Evolutionary conservation across 2,329 filamentous ascomycete genomes (phyloP), one percentile per base, ranked within the genome.

Genomic region (Talaromyces sp.): DNA sequence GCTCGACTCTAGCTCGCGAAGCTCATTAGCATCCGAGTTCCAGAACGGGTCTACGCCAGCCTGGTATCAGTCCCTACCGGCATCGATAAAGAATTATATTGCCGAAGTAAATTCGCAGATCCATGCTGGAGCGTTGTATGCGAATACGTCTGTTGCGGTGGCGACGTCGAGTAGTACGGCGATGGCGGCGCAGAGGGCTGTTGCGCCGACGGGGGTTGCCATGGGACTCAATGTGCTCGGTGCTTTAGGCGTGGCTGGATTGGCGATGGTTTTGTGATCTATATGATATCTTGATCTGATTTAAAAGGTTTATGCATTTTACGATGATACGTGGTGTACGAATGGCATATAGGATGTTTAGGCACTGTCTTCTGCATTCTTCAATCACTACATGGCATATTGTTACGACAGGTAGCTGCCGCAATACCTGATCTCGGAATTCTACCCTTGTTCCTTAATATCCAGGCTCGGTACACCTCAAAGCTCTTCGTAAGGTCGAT

Each of bases 71-170:
- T 69, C 67, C 35, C 69, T 78, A 0, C 75, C 75, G 0, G 67
- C 70, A 6, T 70, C 73, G 2, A 72, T 74, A n/a, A 72, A 77
- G 67, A 73, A 67, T 47, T 77, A 76, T 63, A 66, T 77, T 52
- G 68, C 71, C 1, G 71, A 70, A 9, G 74, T 77, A 27, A 72
- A 71, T 61, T 69, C 68, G 7, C 72, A 76, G 65, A 71, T 77
- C 9, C 61, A 65, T 5, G 69, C 63, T 1, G 73, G 73, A 3
- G 73, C 72, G 4, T 52, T 75, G 57, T 74, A 70, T 11, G 70
- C 71, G 7, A 73, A 72, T 11, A 67, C 68, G 13, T 70, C 67
- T 66, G 62, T 65, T 66, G 9, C 69, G 67, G 39, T 64, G 57
- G 35, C 66, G 58, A 69, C 70, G 27, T 41, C 66, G 19, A 65